A percentile compares a stretch with the other conserved stretches of the same genome.
Evolutionary conservation across 371 early-diverging fungal species (phyloP).

Genomic region (Apophysomyces variabilis): DNA sequence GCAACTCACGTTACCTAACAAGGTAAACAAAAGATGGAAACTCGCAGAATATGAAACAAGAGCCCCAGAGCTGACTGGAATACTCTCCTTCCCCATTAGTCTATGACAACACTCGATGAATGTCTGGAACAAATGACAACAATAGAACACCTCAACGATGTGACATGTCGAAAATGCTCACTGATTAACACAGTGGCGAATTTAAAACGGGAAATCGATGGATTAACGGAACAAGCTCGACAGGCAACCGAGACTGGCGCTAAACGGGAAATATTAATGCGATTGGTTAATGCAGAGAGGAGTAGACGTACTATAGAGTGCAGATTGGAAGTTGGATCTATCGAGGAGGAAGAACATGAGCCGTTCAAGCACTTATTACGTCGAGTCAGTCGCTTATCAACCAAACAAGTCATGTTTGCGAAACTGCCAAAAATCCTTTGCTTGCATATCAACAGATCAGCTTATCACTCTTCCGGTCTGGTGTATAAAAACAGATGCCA

Average conservation of each 20-base stretch:
- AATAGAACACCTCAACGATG: slow-evolving; percentile 77
- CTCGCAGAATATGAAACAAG: neutral
- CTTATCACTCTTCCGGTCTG: slow-evolving; percentile 64
- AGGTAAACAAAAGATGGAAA: slow-evolving; percentile 30
- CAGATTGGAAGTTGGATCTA: slow-evolving; percentile 7
- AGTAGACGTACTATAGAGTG: slow-evolving; percentile 18
- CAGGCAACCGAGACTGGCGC: slow-evolving; percentile 38
- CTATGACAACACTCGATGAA: slow-evolving; percentile 62
- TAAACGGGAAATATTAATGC: slow-evolving; percentile 26
- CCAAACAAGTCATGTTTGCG: slow-evolving; percentile 66
- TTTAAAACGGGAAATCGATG: slow-evolving; percentile 38
- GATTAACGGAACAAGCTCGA: slow-evolving; percentile 48
- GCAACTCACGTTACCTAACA: slow-evolving; percentile 65
- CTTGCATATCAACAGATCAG: slow-evolving; percentile 75
- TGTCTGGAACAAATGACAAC: slow-evolving; percentile 65
- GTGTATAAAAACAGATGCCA: slow-evolving; percentile 70
- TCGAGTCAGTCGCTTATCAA: slow-evolving; percentile 40
- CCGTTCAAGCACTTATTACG: slow-evolving; percentile 11
- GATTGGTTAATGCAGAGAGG: slow-evolving; percentile 36
- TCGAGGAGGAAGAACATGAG: slow-evolving; percentile 18
- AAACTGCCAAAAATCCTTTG: slow-evolving; percentile 64
- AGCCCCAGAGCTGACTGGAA: neutral
- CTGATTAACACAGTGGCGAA: slow-evolving; percentile 52
- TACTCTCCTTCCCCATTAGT: slow-evolving; percentile 19
- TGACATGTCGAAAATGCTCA: slow-evolving; percentile 73